Evolutionary conservation across 1,284 basidiomycete genomes (phyloP).

Genomic region (Phellinidium pouzarii): DNA sequence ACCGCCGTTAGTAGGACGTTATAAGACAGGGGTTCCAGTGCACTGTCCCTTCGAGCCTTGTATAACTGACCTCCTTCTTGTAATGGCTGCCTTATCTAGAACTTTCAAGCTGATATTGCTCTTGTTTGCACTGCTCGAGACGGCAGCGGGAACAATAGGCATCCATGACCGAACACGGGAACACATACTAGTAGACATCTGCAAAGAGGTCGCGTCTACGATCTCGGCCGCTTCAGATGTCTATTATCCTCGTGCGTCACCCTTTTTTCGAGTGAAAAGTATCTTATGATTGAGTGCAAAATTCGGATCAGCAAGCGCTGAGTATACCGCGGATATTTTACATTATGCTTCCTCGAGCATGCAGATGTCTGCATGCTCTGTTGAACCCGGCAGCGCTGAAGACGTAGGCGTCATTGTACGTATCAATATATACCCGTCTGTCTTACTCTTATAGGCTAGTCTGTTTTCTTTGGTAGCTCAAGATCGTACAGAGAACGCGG

Average conservation of each 20-base stretch:
- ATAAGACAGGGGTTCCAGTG: not conserved
- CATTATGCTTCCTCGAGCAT: slow-evolving; percentile 42
- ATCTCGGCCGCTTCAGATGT: slow-evolving; percentile 25
- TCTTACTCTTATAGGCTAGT: not conserved
- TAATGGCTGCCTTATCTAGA: slow-evolving; percentile 10
- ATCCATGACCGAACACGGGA: no score
- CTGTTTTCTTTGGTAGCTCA: not conserved
- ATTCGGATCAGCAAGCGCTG: slow-evolving; percentile 19
- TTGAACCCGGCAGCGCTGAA: slow-evolving; percentile 41
- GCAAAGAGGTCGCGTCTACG: not conserved
- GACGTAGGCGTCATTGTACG: slow-evolving; percentile 40
- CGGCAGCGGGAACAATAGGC: not conserved
- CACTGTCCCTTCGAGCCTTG: not conserved
- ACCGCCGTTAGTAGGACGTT: no score
- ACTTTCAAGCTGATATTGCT: not conserved
- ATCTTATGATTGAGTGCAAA: slow-evolving; percentile 11
- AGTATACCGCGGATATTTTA: slow-evolving; percentile 33
- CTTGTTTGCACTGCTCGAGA: not conserved
- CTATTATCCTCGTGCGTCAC: slow-evolving; percentile 26
- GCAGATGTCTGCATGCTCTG: slow-evolving; percentile 37
- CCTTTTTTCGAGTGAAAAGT: not conserved
- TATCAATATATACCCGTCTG: not conserved
- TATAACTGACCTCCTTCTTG: not conserved
- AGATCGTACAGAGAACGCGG: not conserved
- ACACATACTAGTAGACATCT: not conserved